phyloP scores from a whole-genome alignment of 2,329 filamentous ascomycete genomes.

The Claviceps quebecensis region DNA sequence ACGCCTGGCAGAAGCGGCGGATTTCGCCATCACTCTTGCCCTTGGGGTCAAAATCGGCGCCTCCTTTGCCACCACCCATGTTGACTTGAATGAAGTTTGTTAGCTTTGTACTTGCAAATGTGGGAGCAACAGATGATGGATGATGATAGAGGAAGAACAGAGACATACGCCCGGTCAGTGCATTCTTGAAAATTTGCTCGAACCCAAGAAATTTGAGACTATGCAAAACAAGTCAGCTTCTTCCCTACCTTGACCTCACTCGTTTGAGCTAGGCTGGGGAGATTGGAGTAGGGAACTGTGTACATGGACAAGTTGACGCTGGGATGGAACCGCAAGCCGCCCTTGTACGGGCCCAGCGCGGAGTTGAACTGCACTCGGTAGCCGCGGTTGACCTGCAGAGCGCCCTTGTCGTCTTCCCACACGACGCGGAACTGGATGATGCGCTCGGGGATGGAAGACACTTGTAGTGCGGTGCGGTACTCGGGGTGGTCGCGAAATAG shows the following conservation, averaged over 20 bases:
- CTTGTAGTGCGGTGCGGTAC: conserved; percentile 78
- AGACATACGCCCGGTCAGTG: conserved; percentile 73
- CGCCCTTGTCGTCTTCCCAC: conserved; percentile 89
- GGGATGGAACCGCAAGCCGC: conserved; percentile 88
- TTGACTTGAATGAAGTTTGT: conserved; percentile 19
- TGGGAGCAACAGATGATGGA: not conserved
- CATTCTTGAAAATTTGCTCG: conserved; percentile 99
- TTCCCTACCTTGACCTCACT: not conserved
- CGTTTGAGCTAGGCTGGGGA: not conserved
- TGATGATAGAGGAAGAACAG: not conserved
- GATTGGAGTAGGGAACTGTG: conserved; percentile 6
- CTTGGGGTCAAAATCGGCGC: conserved; percentile 97
- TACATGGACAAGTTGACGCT: conserved; percentile 61
- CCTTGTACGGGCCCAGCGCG: conserved; percentile 94
- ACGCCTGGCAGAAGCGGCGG: conserved; percentile 87
- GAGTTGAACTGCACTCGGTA: conserved; percentile 99
- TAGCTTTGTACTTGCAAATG: not conserved
- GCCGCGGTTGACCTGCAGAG: conserved; percentile 83
- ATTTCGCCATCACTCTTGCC: conserved; percentile 97
- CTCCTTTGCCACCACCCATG: conserved; percentile 96
- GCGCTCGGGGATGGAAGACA: conserved; percentile 85
- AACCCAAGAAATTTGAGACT: conserved; percentile 93
- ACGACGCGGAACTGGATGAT: conserved; percentile 93
- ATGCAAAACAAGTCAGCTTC: conserved; percentile 12
- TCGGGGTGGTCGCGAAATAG: conserved; percentile 92